Conservation (phyloP, 2,329 filamentous ascomycete genomes). For the Hypoxylon sp. region DNA sequence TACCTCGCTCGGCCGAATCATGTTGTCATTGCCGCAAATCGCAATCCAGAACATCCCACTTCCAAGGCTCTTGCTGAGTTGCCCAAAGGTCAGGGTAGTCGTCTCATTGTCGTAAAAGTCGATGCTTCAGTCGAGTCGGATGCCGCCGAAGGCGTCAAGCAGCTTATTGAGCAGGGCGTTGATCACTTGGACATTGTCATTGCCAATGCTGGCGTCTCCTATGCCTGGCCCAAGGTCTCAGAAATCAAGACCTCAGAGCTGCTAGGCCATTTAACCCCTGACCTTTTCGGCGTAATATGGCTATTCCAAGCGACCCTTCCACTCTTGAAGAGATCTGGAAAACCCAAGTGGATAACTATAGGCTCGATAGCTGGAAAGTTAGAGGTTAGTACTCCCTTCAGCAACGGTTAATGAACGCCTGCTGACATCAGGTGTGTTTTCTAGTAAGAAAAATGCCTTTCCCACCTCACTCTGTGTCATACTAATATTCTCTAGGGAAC, state of each 20-base stretch:
- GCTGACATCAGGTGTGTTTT: neutral
- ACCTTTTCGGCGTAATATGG: conserved; percentile 59
- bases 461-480: neutral
- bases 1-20: conserved; percentile 70
- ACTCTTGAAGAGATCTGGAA: conserved; percentile 55
- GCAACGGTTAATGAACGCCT: neutral
- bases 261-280: conserved; percentile 59
- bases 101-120: conserved; percentile 61
- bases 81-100: conserved; percentile 54
- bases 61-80: conserved; percentile 56
- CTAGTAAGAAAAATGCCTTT: conserved; percentile 2
- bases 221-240: conserved; percentile 53
- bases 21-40: conserved; percentile 61
- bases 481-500: conserved; percentile 37
- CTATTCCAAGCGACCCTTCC: conserved; percentile 62
- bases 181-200: conserved; percentile 65
- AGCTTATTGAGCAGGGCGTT: conserved; percentile 56
- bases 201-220: conserved; percentile 66
- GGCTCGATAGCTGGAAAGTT: conserved; percentile 29
- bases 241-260: conserved; percentile 58
- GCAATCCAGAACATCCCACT: conserved; percentile 50
- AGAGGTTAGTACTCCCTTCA: conserved; percentile 21
- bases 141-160: conserved; percentile 53
- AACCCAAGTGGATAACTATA: conserved; percentile 36
- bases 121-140: conserved; percentile 58